Evolutionary conservation across 73 alveolate genomes (phyloP).

Genomic region (Paramecium biaurelia): DNA sequence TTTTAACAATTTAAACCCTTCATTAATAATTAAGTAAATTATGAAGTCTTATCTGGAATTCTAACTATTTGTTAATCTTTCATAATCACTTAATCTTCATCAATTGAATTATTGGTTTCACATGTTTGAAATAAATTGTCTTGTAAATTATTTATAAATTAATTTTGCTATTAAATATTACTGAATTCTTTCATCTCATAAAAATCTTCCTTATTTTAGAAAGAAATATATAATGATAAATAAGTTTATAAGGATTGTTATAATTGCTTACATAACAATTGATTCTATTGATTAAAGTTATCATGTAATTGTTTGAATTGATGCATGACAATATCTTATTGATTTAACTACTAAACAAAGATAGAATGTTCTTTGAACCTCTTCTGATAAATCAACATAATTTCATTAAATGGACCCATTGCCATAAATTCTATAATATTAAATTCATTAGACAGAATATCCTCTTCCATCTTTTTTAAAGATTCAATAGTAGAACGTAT

Average conservation of each 20-base stretch:
- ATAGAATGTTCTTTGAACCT: constrained; percentile 15
- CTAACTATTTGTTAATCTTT: constrained; percentile 8
- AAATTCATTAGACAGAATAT: not conserved
- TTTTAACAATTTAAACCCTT: not conserved
- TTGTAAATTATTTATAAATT: not conserved
- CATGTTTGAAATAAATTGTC: constrained; percentile 15
- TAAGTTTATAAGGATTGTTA: not conserved
- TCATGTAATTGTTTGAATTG: not conserved
- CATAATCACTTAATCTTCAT: constrained; percentile 43
- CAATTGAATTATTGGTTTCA: constrained; percentile 50
- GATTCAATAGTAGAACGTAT: constrained; percentile 3
- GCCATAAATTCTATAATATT: constrained; percentile 39
- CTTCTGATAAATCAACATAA: not conserved
- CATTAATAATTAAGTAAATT: constrained; percentile 33
- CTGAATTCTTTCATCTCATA: not conserved
- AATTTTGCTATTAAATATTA: not conserved
- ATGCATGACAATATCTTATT: not conserved
- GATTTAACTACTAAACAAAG: not conserved
- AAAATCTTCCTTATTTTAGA: constrained; percentile 41
- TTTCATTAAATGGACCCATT: constrained; percentile 49
- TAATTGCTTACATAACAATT: not conserved
- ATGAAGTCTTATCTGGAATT: constrained; percentile 21
- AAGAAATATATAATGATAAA: not conserved
- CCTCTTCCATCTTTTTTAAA: constrained; percentile 32
- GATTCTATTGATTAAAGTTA: not conserved